Evolutionary conservation across 148 eudicot species (phyloP).

Genomic region (Cornus kousa): DNA sequence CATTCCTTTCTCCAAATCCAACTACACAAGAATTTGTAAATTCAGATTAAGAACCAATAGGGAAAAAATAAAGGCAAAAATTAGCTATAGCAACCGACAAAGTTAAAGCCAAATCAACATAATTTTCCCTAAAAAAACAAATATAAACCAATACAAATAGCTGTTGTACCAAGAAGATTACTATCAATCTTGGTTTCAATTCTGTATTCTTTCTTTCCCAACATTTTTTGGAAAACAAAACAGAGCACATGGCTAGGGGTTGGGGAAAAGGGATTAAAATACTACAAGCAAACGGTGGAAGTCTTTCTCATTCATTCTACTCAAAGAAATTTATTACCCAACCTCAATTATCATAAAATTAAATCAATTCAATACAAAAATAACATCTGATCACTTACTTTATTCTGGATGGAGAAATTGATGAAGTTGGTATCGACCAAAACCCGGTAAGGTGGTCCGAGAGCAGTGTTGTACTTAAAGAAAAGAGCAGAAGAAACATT

Average conservation of each 20-base stretch:
- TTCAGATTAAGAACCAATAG: too few species aligned
- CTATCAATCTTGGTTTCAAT: too few species aligned
- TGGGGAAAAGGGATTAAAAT: not conserved
- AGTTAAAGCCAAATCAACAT: too few species aligned
- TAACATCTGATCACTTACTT: constrained; percentile 42
- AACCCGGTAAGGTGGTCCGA: constrained; percentile 93
- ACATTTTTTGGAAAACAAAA: too few species aligned
- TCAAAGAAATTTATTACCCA: not conserved
- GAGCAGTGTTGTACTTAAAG: constrained; percentile 82
- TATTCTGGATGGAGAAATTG: constrained; percentile 94
- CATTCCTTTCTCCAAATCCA: constrained; percentile 98
- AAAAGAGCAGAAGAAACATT: constrained; percentile 83
- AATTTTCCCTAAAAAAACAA: too few species aligned
- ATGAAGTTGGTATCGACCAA: constrained; percentile 97
- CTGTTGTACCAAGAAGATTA: too few species aligned
- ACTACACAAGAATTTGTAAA: constrained; percentile 34
- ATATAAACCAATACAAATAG: too few species aligned
- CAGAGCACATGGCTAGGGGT: too few species aligned
- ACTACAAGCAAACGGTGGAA: not conserved
- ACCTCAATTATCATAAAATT: not conserved
- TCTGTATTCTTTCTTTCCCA: too few species aligned
- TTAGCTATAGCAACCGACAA: too few species aligned
- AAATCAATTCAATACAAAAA: not conserved
- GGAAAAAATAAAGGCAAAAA: too few species aligned
- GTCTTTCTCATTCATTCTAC: not conserved